phyloP scores from a whole-genome alignment of 768 basidiomycete species.

The Tubosaeta brunneosetosa region DNA sequence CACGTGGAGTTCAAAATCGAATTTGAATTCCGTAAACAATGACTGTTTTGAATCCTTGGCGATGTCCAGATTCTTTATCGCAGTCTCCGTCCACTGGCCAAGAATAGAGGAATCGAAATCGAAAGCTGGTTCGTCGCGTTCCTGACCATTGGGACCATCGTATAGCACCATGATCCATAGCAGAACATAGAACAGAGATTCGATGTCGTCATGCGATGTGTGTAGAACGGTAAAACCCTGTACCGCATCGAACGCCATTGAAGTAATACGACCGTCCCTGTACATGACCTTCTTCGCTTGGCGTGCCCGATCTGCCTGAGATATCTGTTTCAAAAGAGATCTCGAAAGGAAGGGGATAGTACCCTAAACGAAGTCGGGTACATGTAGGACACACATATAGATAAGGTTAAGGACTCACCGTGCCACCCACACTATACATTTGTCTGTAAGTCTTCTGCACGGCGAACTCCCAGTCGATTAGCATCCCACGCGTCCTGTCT shows the following conservation, averaged over 20 bases:
- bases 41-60: background rate
- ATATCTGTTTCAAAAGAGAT: no score
- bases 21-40: background rate
- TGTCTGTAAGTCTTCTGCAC: background rate
- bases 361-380: no score
- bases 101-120: background rate
- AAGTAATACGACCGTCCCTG: no score
- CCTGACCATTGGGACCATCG: background rate
- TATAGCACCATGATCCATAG: background rate
- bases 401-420: background rate
- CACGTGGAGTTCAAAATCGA: no score
- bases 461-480: background rate
- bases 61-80: background rate
- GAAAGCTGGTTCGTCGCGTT: background rate
- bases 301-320: no score
- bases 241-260: no score
- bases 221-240: background rate
- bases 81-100: background rate
- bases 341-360: no score
- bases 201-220: background rate
- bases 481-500: background rate
- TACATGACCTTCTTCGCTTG: no score
- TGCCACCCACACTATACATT: background rate
- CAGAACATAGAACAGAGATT: background rate
- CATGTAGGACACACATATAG: no score